Base-by-base conservation (phyloP, 2,329 filamentous ascomycete species). In the Fusarium sp. region DNA sequence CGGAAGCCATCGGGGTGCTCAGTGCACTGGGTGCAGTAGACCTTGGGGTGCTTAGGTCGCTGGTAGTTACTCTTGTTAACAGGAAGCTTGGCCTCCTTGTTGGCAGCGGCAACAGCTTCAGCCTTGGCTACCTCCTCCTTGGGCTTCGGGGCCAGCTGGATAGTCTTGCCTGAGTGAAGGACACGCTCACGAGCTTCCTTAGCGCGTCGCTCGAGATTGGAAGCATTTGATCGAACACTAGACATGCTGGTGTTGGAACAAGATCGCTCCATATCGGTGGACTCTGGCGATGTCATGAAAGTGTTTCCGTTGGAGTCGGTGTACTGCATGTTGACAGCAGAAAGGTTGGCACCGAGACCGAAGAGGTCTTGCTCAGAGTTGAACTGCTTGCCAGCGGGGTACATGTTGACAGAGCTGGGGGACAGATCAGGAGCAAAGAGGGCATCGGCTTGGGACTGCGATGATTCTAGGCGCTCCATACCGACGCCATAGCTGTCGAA, bases 1-100 rank as follows among this genome's bases (percentile, higher is more conserved):
- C 95, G 91, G 82, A 97, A 97, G 50, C 94, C 94, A 24, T 93
- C 89, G 0, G 91, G 92, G 59, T 93, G 89, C 63, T 94, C 91
- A 58, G 88, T 87, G 83, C 94, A 98, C 67, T 89, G 84, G 4
- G 83, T 80, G 81, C 95, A 97, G 79, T 88, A 89, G 70, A 94
- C 90, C 81, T 93, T 94, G 41, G 90, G 89, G 69, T 93, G 91
- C 76, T 90, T 89, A 32, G 92, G 92, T 22, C 93, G 91, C 56
- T 86, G 83, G 69, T 89, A 88, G 44, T 83, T 81, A 22, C 67
- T 79, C 61, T 84, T 81, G 74, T 85, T 87, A 32, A 86, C 84
- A 28, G 82, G 77, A 5, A 85, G 74, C 77, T 88, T 89, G 32
- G 82, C 81, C 38, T 84, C 83, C 60, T 83, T 85, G 70, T 83